Conservation (phyloP, 2,329 filamentous ascomycete genomes). For the Botrytis deweyae region DNA sequence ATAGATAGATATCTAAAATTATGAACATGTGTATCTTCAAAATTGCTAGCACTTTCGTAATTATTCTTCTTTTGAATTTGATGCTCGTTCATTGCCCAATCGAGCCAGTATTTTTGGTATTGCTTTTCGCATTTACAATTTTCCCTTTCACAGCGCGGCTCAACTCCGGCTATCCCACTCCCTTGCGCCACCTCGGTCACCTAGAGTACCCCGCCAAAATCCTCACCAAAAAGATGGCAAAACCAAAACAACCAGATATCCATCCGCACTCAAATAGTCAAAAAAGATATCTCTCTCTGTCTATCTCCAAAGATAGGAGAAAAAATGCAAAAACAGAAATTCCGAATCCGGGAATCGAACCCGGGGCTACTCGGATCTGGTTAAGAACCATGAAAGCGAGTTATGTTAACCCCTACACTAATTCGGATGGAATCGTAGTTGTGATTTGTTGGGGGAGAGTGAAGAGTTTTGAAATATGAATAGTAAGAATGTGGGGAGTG, state of each 20-base stretch:
- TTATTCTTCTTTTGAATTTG: background rate
- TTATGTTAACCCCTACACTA: slow-evolving; percentile 22
- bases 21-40: background rate
- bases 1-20: background rate
- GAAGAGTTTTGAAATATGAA: fast-evolving
- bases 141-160: background rate
- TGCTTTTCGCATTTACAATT: background rate
- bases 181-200: too few species aligned
- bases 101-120: too few species aligned
- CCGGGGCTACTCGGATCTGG: background rate
- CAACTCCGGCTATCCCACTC: background rate
- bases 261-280: too few species aligned
- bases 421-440: background rate
- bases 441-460: fast-evolving
- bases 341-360: slow-evolving; percentile 23
- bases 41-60: background rate
- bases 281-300: background rate
- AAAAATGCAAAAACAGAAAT: background rate
- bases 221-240: background rate
- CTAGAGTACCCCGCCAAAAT: background rate
- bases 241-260: too few species aligned
- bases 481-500: fast-evolving
- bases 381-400: slow-evolving; percentile 1
- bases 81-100: background rate
- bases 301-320: background rate